These are phyloP conservation scores for Lasiosphaeria hispida DNA, from an alignment of 495 filamentous ascomycete genomes.

Conservation along the genomic window DNA sequence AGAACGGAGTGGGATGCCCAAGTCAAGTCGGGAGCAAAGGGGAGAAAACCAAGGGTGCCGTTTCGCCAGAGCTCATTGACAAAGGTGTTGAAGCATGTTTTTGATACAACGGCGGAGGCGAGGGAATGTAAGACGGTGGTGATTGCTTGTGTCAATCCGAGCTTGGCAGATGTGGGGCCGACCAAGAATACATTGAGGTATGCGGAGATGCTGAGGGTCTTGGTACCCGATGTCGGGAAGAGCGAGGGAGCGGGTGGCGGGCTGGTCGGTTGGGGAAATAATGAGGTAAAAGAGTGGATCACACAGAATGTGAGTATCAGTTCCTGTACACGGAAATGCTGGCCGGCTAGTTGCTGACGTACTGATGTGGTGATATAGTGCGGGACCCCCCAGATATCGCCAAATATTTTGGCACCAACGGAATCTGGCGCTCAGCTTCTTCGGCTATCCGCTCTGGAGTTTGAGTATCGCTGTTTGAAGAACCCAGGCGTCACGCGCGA, in stretches of 20 bases:
- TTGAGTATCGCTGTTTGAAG: slow-evolving; percentile 23
- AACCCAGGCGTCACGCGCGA: not conserved
- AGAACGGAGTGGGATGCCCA: slow-evolving; percentile 1
- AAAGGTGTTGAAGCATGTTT: slow-evolving; percentile 28
- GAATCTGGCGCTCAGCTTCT: slow-evolving; percentile 18
- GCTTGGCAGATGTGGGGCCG: slow-evolving; percentile 21
- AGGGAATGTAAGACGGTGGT: slow-evolving; percentile 32
- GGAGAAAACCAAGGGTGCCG: slow-evolving; percentile 27
- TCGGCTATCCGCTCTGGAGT: slow-evolving; percentile 16
- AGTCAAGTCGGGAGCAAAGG: not conserved
- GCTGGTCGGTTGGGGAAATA: not conserved
- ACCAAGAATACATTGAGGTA: slow-evolving; percentile 29
- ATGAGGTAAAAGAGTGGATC: not conserved
- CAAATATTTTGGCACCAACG: slow-evolving; percentile 15
- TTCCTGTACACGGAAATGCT: no score
- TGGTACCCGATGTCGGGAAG: slow-evolving; percentile 6
- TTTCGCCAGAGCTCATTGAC: slow-evolving; percentile 37
- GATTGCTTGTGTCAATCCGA: slow-evolving; percentile 32
- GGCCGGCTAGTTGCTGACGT: no score
- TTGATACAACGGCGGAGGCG: slow-evolving; percentile 18
- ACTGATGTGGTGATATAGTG: slow-evolving; percentile 5
- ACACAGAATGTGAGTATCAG: not conserved
- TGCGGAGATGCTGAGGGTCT: slow-evolving; percentile 27
- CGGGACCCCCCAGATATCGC: slow-evolving; percentile 14
- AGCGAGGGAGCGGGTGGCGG: not conserved